A percentile compares a stretch with the other conserved stretches of the same genome.
phyloP scores from a whole-genome alignment of 352 stramenopile species.

The Phytopythium sindhum region DNA sequence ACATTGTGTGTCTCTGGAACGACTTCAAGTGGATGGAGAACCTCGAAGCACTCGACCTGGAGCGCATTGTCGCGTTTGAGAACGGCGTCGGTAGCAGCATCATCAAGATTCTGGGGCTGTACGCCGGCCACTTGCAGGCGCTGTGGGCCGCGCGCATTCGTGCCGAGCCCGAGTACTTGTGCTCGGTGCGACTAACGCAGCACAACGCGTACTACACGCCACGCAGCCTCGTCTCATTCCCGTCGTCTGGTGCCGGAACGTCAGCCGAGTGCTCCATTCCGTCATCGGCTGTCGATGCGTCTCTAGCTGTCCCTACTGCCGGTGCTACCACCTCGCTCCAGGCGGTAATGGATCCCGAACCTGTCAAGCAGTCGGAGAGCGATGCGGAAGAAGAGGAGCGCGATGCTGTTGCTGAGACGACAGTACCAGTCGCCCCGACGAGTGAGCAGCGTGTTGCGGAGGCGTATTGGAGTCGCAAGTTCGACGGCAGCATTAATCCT shows the following conservation, averaged over 20 bases:
- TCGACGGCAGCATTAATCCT: background rate
- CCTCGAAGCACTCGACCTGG: slow-evolving; percentile 36
- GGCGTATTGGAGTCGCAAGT: slow-evolving; percentile 6
- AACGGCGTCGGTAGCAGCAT: slow-evolving; percentile 52
- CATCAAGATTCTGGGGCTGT: slow-evolving; percentile 55
- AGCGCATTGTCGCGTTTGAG: slow-evolving; percentile 62
- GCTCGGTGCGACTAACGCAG: slow-evolving; percentile 57
- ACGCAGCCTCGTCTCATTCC: background rate
- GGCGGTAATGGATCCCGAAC: background rate
- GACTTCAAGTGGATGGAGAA: slow-evolving; percentile 75
- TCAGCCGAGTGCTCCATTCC: background rate
- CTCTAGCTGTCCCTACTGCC: background rate
- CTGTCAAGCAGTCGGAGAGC: background rate
- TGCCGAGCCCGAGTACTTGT: slow-evolving; percentile 41
- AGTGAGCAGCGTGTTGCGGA: background rate
- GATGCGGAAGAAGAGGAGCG: background rate
- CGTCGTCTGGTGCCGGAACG: too few relatives aligned
- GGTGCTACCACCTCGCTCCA: background rate
- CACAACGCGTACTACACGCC: slow-evolving; percentile 68
- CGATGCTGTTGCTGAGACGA: background rate
- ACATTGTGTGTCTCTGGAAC: slow-evolving; percentile 74
- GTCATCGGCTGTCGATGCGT: background rate
- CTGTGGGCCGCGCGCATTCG: slow-evolving; percentile 48
- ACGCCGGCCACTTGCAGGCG: slow-evolving; percentile 53
- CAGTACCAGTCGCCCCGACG: background rate